These are phyloP conservation scores for Waitea zeae DNA, from an alignment of 1,284 basidiomycete genomes.

Conservation along the genomic window DNA sequence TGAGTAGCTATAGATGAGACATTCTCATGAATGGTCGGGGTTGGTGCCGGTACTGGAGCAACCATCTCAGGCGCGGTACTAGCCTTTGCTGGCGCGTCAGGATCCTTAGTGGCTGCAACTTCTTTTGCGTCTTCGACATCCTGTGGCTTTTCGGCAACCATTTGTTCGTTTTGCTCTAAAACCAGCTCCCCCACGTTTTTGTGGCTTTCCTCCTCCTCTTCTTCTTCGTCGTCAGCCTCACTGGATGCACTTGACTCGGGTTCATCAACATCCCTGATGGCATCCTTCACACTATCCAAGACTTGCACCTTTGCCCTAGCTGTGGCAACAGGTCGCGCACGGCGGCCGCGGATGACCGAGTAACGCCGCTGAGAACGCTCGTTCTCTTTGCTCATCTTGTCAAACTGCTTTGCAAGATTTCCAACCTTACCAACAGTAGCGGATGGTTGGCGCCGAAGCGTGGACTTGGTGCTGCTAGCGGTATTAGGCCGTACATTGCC, in stretches of 20 bases:
- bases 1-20: neutral
- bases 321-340: conserved; percentile 85
- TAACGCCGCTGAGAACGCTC: conserved; percentile 56
- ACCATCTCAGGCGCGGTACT: neutral
- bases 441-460: conserved; percentile 31
- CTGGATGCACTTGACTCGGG: conserved; percentile 69
- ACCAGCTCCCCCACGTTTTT: no score
- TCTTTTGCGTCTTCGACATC: neutral
- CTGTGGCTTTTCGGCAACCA: neutral
- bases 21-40: neutral
- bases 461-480: conserved; percentile 23
- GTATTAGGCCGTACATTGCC: conserved; percentile 21
- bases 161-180: no score
- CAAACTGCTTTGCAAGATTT: conserved; percentile 62
- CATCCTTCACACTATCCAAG: conserved; percentile 83
- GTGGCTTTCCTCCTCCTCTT: conserved; percentile 37
- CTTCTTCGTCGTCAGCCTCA: conserved; percentile 81
- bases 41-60: neutral
- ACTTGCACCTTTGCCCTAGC: conserved; percentile 85
- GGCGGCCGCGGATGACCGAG: conserved; percentile 68
- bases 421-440: conserved; percentile 36
- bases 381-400: conserved; percentile 48
- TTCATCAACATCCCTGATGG: conserved; percentile 81
- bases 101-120: neutral
- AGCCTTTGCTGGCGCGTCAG: neutral